Evolutionary conservation across 495 filamentous ascomycete genomes (phyloP), one percentile per base, ranked within the genome.

Genomic region (Cercophora sp.): DNA sequence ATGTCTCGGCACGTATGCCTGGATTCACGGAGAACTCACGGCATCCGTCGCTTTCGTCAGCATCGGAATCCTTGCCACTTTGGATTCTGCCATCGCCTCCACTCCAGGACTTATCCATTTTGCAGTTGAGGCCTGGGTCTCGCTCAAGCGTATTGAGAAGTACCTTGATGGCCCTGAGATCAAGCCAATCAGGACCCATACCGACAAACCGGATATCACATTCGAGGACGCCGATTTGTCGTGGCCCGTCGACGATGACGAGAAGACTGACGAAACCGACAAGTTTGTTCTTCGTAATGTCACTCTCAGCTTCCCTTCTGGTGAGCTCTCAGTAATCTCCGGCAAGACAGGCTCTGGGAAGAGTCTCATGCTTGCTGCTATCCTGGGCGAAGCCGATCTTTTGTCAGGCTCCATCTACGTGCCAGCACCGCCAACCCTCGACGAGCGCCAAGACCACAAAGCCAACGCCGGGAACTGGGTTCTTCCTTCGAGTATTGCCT

Each of bases 11-110:
- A 72, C 80, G 3, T 89, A 90, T 59, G 80, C 85, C 3, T 39
- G 79, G 10, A 62, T 84, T 0, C 54, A 87, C 52, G 81, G 83
- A 4, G 66, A 71, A 0, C 70, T 92, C 8, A 73, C 80, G 2
- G 77, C 88, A 11, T 86, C 85, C 0, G 79, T 89, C 18, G 88
- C 87, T 5, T 92, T 92, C 57, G 88, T 87, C 5, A 79, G 84
- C 39, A 74, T 92, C 52, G 76, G 81, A 1, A 69, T 92, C 16
- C 88, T 91, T 62, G 73, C 70, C 31, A 71, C 77, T n/a, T 71
- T 92, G 24, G 87, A 91, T 58, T 70, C 77, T 23, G 78, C 81
- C 0, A 65, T 92, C 2, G 76, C 81, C n/a, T 70, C 85, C 29
- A 67, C 90, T 20, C 87, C 87, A 3, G 85, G 86, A 53, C 63